phyloP scores from a whole-genome alignment of 164 flowering plant genomes.

The Echeveria elegans region DNA sequence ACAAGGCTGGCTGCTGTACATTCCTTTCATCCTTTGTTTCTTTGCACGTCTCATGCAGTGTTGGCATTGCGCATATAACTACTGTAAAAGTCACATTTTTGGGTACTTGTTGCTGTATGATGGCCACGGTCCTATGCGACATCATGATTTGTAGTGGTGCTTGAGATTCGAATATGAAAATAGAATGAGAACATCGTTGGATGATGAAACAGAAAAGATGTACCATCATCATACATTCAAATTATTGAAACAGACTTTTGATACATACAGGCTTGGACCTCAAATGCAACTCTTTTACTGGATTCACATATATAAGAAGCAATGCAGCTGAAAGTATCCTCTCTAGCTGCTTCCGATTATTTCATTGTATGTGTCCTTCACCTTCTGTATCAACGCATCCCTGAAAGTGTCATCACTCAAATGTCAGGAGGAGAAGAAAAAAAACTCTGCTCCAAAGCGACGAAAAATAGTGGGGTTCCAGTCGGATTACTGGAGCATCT shows the following conservation, averaged over 20 bases:
- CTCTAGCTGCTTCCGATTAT: slow-evolving; percentile 49
- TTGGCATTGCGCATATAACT: too few relatives aligned
- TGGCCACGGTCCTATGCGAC: neutral
- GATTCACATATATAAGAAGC: neutral
- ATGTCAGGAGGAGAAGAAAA: neutral
- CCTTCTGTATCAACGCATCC: slow-evolving; percentile 54
- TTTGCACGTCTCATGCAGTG: too few relatives aligned
- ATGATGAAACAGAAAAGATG: neutral
- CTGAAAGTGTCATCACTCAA: slow-evolving; percentile 27
- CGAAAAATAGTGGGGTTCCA: neutral
- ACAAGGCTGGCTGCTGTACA: neutral
- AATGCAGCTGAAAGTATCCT: neutral
- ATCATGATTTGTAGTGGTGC: neutral
- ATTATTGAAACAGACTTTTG: neutral
- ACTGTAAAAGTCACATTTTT: too few relatives aligned
- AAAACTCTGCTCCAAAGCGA: too few relatives aligned
- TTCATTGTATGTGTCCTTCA: slow-evolving; percentile 50
- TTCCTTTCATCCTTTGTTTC: neutral
- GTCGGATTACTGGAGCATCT: neutral
- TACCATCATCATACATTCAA: neutral
- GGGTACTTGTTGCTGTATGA: too few relatives aligned
- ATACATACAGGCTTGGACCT: neutral
- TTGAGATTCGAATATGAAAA: neutral
- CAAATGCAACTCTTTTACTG: neutral
- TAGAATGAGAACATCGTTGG: neutral